These are phyloP conservation scores for Nakazawaea laoshanensis DNA, from an alignment of 805 yeast genomes.

Conservation along the genomic window DNA sequence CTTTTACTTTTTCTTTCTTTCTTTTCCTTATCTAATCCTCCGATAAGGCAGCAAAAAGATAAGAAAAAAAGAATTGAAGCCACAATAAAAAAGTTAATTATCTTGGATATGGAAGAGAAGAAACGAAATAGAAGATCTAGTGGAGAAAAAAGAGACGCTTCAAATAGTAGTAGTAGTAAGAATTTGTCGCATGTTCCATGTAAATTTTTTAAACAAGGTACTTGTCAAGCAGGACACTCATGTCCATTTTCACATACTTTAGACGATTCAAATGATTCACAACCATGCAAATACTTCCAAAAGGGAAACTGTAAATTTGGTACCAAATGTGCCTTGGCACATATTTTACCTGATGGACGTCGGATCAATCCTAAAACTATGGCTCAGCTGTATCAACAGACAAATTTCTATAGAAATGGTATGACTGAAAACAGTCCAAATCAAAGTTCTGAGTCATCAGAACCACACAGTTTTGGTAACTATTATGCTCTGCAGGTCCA, in stretches of 20 bases:
- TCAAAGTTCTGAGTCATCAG: neutral
- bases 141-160: too few species aligned
- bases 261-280: conserved; percentile 43
- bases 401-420: conserved; percentile 1
- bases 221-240: conserved; percentile 88
- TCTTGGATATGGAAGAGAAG: too few species aligned
- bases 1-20: too few species aligned
- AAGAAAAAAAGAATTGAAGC: too few species aligned
- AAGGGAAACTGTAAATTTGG: conserved; percentile 98
- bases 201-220: conserved; percentile 85
- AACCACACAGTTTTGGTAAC: neutral
- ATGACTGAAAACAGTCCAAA: conserved; percentile 10
- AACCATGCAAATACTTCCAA: conserved; percentile 87
- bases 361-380: conserved; percentile 48
- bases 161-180: too few species aligned
- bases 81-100: too few species aligned
- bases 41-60: too few species aligned
- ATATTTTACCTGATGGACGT: conserved; percentile 83
- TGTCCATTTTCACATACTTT: conserved; percentile 87
- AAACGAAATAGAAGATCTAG: too few species aligned
- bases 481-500: too few species aligned
- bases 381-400: conserved; percentile 22
- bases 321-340: conserved; percentile 88
- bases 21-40: too few species aligned
- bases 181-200: conserved; percentile 91